Evolutionary conservation across 2,329 filamentous ascomycete species (phyloP).

Genomic region (Verticillium alfalfae): DNA sequence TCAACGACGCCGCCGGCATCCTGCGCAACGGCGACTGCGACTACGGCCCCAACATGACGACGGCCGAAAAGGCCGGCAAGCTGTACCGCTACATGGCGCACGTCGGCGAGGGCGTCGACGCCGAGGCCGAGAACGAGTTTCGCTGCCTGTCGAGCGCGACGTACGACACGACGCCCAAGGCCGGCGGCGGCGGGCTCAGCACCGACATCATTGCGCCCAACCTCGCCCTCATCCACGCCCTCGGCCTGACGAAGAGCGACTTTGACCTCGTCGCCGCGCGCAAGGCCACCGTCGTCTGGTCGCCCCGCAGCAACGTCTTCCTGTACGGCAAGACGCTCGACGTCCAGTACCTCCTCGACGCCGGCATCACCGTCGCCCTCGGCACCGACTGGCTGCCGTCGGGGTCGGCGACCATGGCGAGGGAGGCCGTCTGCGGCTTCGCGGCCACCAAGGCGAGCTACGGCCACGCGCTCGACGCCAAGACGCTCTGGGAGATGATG

Average conservation of each 20-base stretch:
- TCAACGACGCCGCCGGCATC: constrained; percentile 15
- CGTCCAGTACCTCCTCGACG: constrained; percentile 15
- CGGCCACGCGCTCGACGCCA: constrained; percentile 9
- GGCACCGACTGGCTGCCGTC: constrained; percentile 22
- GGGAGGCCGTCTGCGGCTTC: constrained; percentile 16
- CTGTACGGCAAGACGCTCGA: constrained; percentile 21
- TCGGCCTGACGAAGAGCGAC: constrained; percentile 15
- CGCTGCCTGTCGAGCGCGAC: constrained; percentile 16
- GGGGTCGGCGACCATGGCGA: constrained; percentile 18
- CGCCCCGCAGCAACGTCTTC: constrained; percentile 20
- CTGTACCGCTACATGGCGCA: constrained; percentile 18
- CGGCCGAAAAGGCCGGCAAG: constrained; percentile 4
- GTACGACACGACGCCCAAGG: constrained; percentile 13
- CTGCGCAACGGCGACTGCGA: constrained; percentile 18
- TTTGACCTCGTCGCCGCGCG: constrained; percentile 19
- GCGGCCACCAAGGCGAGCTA: constrained; percentile 9
- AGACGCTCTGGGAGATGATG: constrained; percentile 25
- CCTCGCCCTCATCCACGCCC: constrained; percentile 18
- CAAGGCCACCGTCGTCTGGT: constrained; percentile 20
- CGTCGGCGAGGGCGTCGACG: constrained; percentile 19
- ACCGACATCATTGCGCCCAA: constrained; percentile 19
- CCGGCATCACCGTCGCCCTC: constrained; percentile 19
- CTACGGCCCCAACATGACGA: constrained; percentile 15
- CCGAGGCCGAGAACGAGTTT: constrained; percentile 20
- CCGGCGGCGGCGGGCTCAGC: constrained; percentile 14